Conservation (phyloP, 1,139 yeast species). For the Spathaspora sp. region DNA sequence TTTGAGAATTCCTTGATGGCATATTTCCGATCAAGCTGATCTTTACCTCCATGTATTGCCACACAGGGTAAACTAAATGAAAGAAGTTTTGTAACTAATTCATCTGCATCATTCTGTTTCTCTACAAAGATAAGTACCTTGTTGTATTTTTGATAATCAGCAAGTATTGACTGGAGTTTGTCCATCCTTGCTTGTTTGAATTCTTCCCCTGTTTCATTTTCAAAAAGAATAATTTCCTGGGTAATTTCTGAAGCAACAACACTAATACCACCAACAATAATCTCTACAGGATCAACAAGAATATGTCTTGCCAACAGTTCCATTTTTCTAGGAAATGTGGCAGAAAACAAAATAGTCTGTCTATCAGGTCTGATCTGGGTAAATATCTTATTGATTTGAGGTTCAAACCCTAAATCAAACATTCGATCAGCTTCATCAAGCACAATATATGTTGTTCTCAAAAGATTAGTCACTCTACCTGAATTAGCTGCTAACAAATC, state of each 20-base stretch:
- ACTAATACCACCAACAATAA: slow-evolving; percentile 79
- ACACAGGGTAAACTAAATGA: slow-evolving; percentile 57
- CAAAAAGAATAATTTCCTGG: slow-evolving; percentile 67
- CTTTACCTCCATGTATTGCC: slow-evolving; percentile 91
- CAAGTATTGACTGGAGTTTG: slow-evolving; percentile 53
- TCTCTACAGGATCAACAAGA: slow-evolving; percentile 65
- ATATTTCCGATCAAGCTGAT: slow-evolving; percentile 76
- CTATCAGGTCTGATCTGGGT: slow-evolving; percentile 79
- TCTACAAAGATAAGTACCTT: slow-evolving; percentile 84
- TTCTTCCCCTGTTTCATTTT: slow-evolving; percentile 29
- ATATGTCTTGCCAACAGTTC: slow-evolving; percentile 70
- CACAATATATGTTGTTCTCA: slow-evolving; percentile 75
- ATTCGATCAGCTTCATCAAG: slow-evolving; percentile 96
- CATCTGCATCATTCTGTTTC: slow-evolving; percentile 80
- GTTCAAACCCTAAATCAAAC: slow-evolving; percentile 98
- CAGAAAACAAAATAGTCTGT: slow-evolving; percentile 92
- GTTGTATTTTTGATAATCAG: slow-evolving; percentile 30
- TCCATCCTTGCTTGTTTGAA: slow-evolving; percentile 45
- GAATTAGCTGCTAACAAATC: slow-evolving; percentile 83
- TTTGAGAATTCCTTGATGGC: slow-evolving; percentile 71
- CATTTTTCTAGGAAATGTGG: slow-evolving; percentile 86
- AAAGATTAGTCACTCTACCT: slow-evolving; percentile 72
- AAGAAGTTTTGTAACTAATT: slow-evolving; percentile 56
- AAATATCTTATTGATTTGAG: slow-evolving; percentile 85
- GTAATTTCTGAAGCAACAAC: slow-evolving; percentile 80